Conservation (phyloP, 2,329 filamentous ascomycete species). For the Nigrospora oryzae region DNA sequence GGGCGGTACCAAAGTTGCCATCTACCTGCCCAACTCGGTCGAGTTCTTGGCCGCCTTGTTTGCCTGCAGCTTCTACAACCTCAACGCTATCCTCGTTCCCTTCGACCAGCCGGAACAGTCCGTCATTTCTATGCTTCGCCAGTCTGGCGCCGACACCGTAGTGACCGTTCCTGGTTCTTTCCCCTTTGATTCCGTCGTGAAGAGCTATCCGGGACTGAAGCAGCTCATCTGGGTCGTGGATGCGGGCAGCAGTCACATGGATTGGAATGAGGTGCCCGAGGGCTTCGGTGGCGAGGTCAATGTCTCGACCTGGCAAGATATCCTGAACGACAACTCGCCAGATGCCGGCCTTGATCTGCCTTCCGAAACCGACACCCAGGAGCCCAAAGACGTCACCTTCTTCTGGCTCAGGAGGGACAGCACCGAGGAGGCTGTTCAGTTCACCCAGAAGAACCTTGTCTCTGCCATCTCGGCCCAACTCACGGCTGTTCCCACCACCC, state of each 20-base stretch:
- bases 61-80: slow-evolving; percentile 81
- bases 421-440: slow-evolving; percentile 66
- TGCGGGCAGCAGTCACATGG: slow-evolving; percentile 81
- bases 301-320: slow-evolving; percentile 88
- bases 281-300: slow-evolving; percentile 67
- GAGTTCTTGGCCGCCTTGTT: slow-evolving; percentile 80
- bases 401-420: slow-evolving; percentile 55
- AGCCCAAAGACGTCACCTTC: slow-evolving; percentile 49
- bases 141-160: slow-evolving; percentile 70
- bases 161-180: slow-evolving; percentile 82
- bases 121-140: slow-evolving; percentile 63
- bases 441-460: slow-evolving; percentile 77
- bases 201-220: slow-evolving; percentile 61
- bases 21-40: slow-evolving; percentile 89
- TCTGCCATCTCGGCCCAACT: slow-evolving; percentile 75
- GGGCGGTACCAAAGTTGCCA: slow-evolving; percentile 67
- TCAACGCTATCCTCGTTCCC: slow-evolving; percentile 77
- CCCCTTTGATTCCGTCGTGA: slow-evolving; percentile 65
- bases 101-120: slow-evolving; percentile 66
- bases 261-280: slow-evolving; percentile 85
- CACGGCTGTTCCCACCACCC: slow-evolving; percentile 63
- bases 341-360: slow-evolving; percentile 57
- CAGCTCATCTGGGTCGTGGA: slow-evolving; percentile 91
- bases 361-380: slow-evolving; percentile 42
- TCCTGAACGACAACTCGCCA: slow-evolving; percentile 62